Base-by-base conservation (phyloP, 139 green algal species). In the Yamagishiella unicocca region DNA sequence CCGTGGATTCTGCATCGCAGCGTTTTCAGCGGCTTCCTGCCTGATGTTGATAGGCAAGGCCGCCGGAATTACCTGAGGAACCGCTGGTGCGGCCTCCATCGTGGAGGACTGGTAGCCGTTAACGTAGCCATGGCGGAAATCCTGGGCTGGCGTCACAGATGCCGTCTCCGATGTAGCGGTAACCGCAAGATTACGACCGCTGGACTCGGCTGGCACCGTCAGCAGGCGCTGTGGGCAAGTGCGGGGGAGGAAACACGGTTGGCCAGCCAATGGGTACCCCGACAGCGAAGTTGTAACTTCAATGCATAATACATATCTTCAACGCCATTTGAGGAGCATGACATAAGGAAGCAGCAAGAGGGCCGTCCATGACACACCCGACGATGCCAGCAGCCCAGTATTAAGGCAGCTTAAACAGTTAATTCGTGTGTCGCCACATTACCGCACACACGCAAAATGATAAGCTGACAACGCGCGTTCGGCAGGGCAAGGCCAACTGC, bases 31-130 rank as follows among this genome's bases (percentile, higher is more conserved):
- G n/a, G n/a, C n/a, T n/a, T n/a, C n/a, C n/a, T n/a, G n/a, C n/a
- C n/a, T n/a, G n/a, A n/a, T n/a, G n/a, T n/a, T n/a, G n/a, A n/a
- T n/a, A n/a, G n/a, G n/a, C n/a, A n/a, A n/a, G n/a, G n/a, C n/a
- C n/a, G n/a, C n/a, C n/a, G n/a, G n/a, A n/a, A n/a, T n/a, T 1
- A 85, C 79, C 79, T 85, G 79, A 8, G 79, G 79, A 25, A 85
- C 79, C 19, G 9, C 79, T 25, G 79, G 79, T 5, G 61, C 79
- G 10, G 79, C 79, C 61, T 85, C 79, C 79, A 85, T 85, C 22
- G 29, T 29, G n/a, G 79, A 50, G 2, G 79, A 64, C 27, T 75
- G 61, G 79, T 76, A 85, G 38, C 61, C 42, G 29, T 84, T 72
- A 6, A 84, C 77, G 42, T 85, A 85, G 21, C 42, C 42, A 21